Base-by-base conservation (phyloP, 2,329 filamentous ascomycete species). In the Phaeosphaeriaceae sp. region DNA sequence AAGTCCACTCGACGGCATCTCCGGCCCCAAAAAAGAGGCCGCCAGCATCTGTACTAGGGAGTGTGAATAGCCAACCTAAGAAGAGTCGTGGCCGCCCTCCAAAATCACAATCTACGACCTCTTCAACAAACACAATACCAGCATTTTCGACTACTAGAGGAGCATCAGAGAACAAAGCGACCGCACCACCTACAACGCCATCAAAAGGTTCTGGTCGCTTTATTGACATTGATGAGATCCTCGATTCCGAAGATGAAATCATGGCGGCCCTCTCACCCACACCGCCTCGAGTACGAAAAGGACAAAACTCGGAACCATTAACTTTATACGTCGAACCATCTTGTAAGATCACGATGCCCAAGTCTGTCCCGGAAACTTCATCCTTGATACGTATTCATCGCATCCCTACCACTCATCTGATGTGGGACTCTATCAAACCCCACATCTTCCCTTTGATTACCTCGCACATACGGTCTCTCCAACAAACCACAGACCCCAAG, bases 401-500 rank as follows among this genome's bases (percentile, higher is more conserved):
- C 40, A 60, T 67, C 38, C 46, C 54, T 0, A 46, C 46, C 2
- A 32, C 49, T 0, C 47, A 66, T 3, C 60, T 72, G 1, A 46
- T 58, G 18, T 78, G 74, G 71, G 45, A 51, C 0, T 38, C 52
- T 21, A 56, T 77, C 23, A 66, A 73, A 37, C 53, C 66, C 1
- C 60, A 64, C 3, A 58, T 85, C n/a, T 79, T 77, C 51, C 61
- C 66, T 0, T 67, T 72, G 28, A 83, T 86, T 42, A 80, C 79
- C 5, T 60, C 70, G 9, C 76, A 78, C 2, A 71, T 86, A 29
- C 78, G 74, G 30, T 66, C 69, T 6, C 74, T 79, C 21, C 74
- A 72, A 4, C 72, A 72, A 2, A 73, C 70, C 7, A 58, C 52
- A 2, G 68, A 80, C 48, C 67, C 70, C 6, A 69, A 63, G 5